Base-by-base conservation (phyloP, 2,329 filamentous ascomycete genomes). In the Sarocladium oryzae region DNA sequence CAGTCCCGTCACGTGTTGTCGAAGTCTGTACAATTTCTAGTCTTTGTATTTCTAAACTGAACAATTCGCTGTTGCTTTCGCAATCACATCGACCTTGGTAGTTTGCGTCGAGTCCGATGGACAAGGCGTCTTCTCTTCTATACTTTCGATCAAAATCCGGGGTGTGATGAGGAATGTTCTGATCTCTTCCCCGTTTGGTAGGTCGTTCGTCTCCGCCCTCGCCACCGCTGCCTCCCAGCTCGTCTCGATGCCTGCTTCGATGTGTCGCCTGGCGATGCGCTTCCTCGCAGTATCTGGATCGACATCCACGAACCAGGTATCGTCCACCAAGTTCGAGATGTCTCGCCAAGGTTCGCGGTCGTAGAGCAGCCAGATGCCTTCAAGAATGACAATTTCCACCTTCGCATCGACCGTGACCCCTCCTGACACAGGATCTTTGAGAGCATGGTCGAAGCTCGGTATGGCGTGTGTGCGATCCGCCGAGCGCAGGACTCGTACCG, bases 161-260 rank as follows among this genome's bases (percentile, higher is more conserved):
- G 28, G 28, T 30, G 28, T 30, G 28, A 30, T 30, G 13, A 30
- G 28, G 13, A 7, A 30, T 30, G 7, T 30, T 30, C 28, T 30
- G 7, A 30, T 30, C 28, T 30, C 28, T 61, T 71, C 73, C 8
- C 87, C 90, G 71, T 96, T 96, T 2, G 88, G 77, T 55, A 95
- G 67, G 70, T 96, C 91, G 66, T 91, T 96, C 67, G 87, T 85
- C 55, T 82, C 77, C 0, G 83, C 89, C 56, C 90, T 74, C 61
- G 72, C 79, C 46, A 81, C 73, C 0, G 86, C 90, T 46, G 84
- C 82, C 33, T 77, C 81, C 59, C 83, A 80, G 52, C 85, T 75
- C 6, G 56, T 56, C 56, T 74, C 70, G 45, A 74, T 74, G 0
- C 70, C 69, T 0, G 66, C 65, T 24, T 55, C 37, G 1, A 73